These are phyloP conservation scores for Gonium pectorale DNA, from an alignment of 139 green algal species.

Conservation along the genomic window DNA sequence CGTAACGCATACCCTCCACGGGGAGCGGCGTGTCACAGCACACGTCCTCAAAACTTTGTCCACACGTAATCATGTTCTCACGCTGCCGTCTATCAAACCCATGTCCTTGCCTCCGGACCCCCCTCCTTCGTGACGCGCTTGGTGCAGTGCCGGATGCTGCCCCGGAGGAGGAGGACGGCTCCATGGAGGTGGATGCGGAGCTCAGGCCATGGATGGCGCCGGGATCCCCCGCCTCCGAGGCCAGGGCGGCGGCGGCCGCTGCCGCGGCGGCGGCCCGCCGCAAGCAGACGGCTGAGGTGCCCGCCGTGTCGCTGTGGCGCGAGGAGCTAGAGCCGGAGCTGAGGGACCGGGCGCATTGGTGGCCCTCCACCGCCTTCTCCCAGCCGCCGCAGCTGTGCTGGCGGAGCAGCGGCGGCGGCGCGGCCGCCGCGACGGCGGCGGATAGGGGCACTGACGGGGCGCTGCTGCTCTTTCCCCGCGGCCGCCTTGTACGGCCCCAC, in stretches of 20 bases:
- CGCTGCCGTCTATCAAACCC: too few relatives aligned
- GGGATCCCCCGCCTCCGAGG: too few relatives aligned
- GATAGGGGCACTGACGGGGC: not conserved
- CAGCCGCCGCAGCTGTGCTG: not conserved
- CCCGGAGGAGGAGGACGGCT: too few relatives aligned
- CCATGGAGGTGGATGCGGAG: too few relatives aligned
- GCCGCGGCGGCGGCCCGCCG: not conserved
- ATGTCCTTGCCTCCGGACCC: too few relatives aligned
- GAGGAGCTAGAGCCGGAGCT: conserved; percentile 5
- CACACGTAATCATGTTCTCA: too few relatives aligned
- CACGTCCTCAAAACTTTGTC: too few relatives aligned
- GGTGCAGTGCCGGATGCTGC: too few relatives aligned
- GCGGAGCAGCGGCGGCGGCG: not conserved
- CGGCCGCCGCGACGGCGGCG: not conserved
- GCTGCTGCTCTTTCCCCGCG: not conserved
- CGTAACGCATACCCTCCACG: too few relatives aligned
- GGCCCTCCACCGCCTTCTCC: conserved; percentile 19
- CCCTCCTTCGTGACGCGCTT: too few relatives aligned
- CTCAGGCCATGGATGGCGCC: too few relatives aligned
- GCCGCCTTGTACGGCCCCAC: not conserved
- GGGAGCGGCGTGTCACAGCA: too few relatives aligned
- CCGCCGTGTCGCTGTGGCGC: not conserved
- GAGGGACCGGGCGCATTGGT: not conserved
- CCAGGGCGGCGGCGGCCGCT: not conserved
- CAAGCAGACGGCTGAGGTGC: not conserved